Conservation (phyloP, 768 basidiomycete species). For the Nidularia sp. region DNA sequence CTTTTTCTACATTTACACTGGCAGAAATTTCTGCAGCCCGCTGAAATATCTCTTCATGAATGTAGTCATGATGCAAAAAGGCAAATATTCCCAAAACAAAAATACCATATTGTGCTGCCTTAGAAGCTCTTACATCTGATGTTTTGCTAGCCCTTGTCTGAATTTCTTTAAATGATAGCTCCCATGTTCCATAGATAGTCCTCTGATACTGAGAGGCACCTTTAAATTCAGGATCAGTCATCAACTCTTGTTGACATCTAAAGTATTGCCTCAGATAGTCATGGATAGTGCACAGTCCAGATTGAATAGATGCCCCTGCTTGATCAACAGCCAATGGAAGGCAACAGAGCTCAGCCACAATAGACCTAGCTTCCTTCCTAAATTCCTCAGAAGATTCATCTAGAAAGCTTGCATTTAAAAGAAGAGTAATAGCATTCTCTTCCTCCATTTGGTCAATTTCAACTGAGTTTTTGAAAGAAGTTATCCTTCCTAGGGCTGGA, state of each 20-base stretch:
- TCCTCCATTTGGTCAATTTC: background rate
- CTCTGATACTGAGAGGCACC: constrained; percentile 7
- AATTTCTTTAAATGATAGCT: constrained; percentile 8
- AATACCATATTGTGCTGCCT: constrained; percentile 7
- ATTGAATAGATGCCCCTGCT: constrained; percentile 11
- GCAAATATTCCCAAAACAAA: constrained; percentile 6
- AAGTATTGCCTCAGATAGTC: constrained; percentile 9
- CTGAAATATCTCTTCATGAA: background rate
- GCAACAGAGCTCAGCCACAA: constrained; percentile 5
- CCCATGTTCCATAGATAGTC: constrained; percentile 8
- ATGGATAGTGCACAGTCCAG: constrained; percentile 5
- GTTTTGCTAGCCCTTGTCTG: constrained; percentile 1
- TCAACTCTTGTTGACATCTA: constrained; percentile 4
- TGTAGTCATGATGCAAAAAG: background rate
- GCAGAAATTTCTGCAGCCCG: background rate
- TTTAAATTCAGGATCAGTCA: constrained; percentile 1
- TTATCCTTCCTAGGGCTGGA: background rate
- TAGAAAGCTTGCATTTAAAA: background rate
- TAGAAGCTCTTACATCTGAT: background rate
- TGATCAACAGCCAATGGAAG: constrained; percentile 12
- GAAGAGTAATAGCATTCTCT: background rate
- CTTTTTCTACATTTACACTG: background rate
- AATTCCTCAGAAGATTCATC: background rate
- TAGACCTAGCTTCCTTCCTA: background rate
- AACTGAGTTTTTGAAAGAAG: background rate